Conservation (phyloP, 2,329 filamentous ascomycete species). For the Helotiales sp. region DNA sequence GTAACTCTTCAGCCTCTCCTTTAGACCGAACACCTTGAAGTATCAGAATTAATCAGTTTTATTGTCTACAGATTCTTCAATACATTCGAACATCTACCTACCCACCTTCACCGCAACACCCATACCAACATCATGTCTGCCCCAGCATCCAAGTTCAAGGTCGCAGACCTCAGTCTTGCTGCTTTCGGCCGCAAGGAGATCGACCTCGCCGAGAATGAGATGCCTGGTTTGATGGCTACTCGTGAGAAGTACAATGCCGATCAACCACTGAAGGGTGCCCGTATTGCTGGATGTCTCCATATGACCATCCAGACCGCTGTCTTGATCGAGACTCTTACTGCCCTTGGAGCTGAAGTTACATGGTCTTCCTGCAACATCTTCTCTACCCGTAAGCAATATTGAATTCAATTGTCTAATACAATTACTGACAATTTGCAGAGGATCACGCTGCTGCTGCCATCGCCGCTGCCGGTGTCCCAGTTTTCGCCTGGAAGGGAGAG, state of each 20-base stretch:
- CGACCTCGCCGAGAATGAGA: slow-evolving; percentile 93
- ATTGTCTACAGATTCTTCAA: slow-evolving; percentile 2
- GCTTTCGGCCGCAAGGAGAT: slow-evolving; percentile 99
- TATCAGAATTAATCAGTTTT: neutral
- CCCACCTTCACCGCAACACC: slow-evolving; percentile 23
- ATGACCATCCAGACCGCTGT: slow-evolving; percentile 98
- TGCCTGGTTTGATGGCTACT: slow-evolving; percentile 97
- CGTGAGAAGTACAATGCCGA: slow-evolving; percentile 88
- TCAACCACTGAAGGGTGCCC: slow-evolving; percentile 92
- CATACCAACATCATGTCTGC: slow-evolving; percentile 42
- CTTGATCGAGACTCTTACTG: slow-evolving; percentile 95
- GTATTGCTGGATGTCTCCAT: slow-evolving; percentile 85
- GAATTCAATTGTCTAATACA: neutral
- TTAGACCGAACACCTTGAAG: neutral
- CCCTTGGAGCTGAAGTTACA: slow-evolving; percentile 96
- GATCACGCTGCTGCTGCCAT: slow-evolving; percentile 98
- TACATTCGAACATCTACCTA: neutral
- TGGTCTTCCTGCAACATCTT: slow-evolving; percentile 99
- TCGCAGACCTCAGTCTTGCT: slow-evolving; percentile 96
- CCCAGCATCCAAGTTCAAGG: slow-evolving; percentile 50
- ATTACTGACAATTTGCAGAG: neutral
- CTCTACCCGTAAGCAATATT: slow-evolving; percentile 66
- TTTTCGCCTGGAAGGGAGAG: slow-evolving; percentile 80
- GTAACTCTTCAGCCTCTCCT: neutral
- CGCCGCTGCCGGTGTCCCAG: slow-evolving; percentile 82